Evolutionary conservation across 2,329 filamentous ascomycete species (phyloP), one percentile per base, ranked within the genome.

Genomic region (Teratosphaeria zuluensis): DNA sequence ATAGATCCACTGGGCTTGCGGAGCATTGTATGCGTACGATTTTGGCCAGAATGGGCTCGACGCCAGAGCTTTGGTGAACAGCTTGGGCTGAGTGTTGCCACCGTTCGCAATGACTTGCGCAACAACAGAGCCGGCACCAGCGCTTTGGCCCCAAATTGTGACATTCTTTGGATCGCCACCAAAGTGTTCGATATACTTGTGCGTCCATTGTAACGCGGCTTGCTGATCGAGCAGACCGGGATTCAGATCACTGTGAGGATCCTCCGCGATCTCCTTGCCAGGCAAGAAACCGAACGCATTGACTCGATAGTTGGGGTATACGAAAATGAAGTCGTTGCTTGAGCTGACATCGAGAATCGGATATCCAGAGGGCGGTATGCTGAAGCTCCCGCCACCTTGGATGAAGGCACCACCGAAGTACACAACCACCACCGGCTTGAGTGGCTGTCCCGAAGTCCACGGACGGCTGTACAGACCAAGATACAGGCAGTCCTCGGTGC

Each of bases 321-420:
- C 75, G 14, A 79, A 74, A 4, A 81, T 66, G 54, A 83, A 77
- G 64, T 84, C 80, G 59, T 81, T 81, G 3, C 69, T 60, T 1
- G 66, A 63, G 30, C 78, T 81, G 3, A 79, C 80, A 62, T 85
- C 84, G 3, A 86, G 73, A 3, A 84, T 75, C 0, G 82, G 84
- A 64, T 81, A 86, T 1, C 76, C 80, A 0, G 77, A 72, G 2
- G 84, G 83, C 3, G 82, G 83, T 7, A 85, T 74, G 6, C 68
- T 70, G 65, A 85, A 82, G 42, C 73, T 77, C 0, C 80, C 83
- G 32, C 75, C 76, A 7, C 83, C 84, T 66, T 81, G 73, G 55
- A 85, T 81, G 71, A 83, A 86, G 1, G 76, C 84, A 12, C 84
- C 84, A 56, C 84, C 84, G 66, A 82, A 84, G 66, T 84, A 85